Percentiles rank a stretch among this genome's conserved stretches.
Conservation (phyloP, 1,284 basidiomycete species). For the Salmacisia buchloeana region DNA sequence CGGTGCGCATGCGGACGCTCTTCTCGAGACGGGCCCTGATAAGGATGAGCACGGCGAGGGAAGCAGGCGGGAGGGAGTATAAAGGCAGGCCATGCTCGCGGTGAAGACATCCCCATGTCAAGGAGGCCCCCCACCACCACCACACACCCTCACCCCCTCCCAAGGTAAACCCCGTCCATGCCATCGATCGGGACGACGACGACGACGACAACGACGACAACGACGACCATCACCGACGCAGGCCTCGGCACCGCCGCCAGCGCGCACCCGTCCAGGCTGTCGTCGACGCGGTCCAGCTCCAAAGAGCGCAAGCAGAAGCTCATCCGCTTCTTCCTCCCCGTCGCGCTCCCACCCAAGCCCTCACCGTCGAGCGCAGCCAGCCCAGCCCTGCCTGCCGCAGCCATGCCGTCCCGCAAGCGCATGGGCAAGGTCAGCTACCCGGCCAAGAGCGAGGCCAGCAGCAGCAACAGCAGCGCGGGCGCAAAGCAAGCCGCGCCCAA, state of each 20-base stretch:
- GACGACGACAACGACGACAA: not conserved
- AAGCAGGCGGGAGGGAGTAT: too few relatives aligned
- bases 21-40: too few relatives aligned
- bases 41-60: too few relatives aligned
- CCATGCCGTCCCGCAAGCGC: not conserved
- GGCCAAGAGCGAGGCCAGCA: not conserved
- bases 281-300: not conserved
- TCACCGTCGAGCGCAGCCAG: not conserved
- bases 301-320: constrained; percentile 8
- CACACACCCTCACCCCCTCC: too few relatives aligned
- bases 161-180: too few relatives aligned
- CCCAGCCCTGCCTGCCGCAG: not conserved
- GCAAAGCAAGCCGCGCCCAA: not conserved
- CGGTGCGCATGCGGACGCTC: too few relatives aligned
- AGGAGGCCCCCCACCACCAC: too few relatives aligned
- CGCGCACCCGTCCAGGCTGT: not conserved
- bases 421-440: not conserved
- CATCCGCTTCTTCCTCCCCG: constrained; percentile 8
- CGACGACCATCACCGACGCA: not conserved
- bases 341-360: not conserved
- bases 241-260: not conserved
- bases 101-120: too few relatives aligned
- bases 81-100: too few relatives aligned
- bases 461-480: not conserved
- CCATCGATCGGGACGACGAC: too few relatives aligned